These are phyloP conservation scores for Annulohypoxylon bovei DNA, from an alignment of 495 filamentous ascomycete species.

Conservation along the genomic window DNA sequence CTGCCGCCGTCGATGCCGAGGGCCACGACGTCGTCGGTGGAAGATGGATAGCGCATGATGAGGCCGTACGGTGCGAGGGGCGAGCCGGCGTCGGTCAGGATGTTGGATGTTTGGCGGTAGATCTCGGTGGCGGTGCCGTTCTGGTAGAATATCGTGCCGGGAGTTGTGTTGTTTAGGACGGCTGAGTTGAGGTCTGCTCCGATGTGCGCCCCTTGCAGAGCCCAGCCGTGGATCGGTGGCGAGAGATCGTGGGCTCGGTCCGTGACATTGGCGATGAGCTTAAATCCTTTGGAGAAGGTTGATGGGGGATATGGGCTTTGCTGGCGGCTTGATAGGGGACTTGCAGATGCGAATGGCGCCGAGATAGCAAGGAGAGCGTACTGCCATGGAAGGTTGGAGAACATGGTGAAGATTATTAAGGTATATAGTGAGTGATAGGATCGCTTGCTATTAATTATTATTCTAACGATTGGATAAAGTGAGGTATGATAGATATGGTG, in stretches of 20 bases:
- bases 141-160: conserved; percentile 48
- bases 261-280: conserved; percentile 47
- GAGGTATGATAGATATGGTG: not conserved
- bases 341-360: not conserved
- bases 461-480: not conserved
- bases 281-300: conserved; percentile 42
- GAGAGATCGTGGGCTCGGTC: conserved; percentile 37
- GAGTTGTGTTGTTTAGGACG: conserved; percentile 37
- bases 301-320: conserved; percentile 10
- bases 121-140: conserved; percentile 48
- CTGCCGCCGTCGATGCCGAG: conserved; percentile 40
- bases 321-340: not conserved
- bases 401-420: too few species aligned
- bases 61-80: conserved; percentile 47
- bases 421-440: too few species aligned
- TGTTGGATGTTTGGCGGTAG: conserved; percentile 20
- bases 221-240: conserved; percentile 40
- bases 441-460: too few species aligned
- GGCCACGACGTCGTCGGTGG: conserved; percentile 21
- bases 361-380: not conserved
- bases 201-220: conserved; percentile 40
- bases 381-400: not conserved
- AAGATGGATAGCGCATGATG: conserved; percentile 16
- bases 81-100: conserved; percentile 47
- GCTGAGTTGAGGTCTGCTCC: conserved; percentile 46